Evolutionary conservation across 1,284 basidiomycete genomes (phyloP).

Genomic region (Singerocomus inundabilis): DNA sequence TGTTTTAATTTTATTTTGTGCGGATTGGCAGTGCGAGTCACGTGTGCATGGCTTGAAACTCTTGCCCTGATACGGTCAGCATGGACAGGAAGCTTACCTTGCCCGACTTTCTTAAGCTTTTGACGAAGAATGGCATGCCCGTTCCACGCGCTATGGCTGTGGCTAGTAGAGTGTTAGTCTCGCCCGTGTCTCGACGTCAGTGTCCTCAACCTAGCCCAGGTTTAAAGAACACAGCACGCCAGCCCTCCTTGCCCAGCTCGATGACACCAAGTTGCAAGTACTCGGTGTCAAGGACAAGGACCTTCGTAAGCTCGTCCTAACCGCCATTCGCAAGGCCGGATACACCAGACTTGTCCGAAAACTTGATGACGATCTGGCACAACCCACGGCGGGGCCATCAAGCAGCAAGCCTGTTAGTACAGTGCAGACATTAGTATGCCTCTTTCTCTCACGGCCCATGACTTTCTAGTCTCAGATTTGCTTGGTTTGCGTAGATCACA

Average conservation of each 20-base stretch:
- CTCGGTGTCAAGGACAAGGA: slow-evolving; percentile 69
- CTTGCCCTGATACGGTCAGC: background rate
- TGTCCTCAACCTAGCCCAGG: slow-evolving; percentile 40
- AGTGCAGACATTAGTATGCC: slow-evolving; percentile 26
- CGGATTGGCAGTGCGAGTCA: slow-evolving; percentile 11
- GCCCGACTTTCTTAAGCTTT: slow-evolving; percentile 71
- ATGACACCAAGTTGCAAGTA: slow-evolving; percentile 55
- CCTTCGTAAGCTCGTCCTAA: slow-evolving; percentile 58
- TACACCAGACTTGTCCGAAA: slow-evolving; percentile 37
- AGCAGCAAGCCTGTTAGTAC: slow-evolving; percentile 6
- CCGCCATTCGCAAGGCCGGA: slow-evolving; percentile 65
- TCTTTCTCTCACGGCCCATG: slow-evolving; percentile 19
- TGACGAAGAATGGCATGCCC: slow-evolving; percentile 62
- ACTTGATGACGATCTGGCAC: background rate
- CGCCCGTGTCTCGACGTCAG: background rate
- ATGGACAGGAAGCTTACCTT: slow-evolving; percentile 55
- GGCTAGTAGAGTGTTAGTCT: slow-evolving; percentile 73
- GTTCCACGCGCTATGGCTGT: slow-evolving; percentile 75
- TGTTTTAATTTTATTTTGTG: slow-evolving; percentile 6
- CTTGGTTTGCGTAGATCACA: slow-evolving; percentile 34
- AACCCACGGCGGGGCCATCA: slow-evolving; percentile 9
- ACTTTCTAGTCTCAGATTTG: slow-evolving; percentile 4
- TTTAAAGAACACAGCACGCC: slow-evolving; percentile 75
- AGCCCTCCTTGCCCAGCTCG: slow-evolving; percentile 54
- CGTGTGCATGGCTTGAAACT: background rate